A percentile compares a stretch with the other conserved stretches of the same genome.
Evolutionary conservation across 2,329 filamentous ascomycete species (phyloP).

Genomic region (Hypoxylon sp.): DNA sequence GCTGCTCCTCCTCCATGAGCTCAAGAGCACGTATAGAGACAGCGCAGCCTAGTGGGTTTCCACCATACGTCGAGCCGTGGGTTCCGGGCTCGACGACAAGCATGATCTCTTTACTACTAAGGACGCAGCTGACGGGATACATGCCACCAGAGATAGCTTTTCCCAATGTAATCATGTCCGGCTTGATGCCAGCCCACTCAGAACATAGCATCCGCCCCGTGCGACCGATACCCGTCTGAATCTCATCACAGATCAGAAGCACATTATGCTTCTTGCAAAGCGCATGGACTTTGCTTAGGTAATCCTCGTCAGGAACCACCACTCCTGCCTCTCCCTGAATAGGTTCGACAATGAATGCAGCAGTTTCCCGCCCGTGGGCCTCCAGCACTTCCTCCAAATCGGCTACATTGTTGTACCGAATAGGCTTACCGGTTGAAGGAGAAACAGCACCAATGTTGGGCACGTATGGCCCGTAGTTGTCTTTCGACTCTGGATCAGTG

Average conservation of each 20-base stretch:
- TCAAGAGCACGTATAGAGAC: conserved; percentile 96
- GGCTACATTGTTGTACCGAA: conserved; percentile 87
- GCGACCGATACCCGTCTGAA: conserved; percentile 96
- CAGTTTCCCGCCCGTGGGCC: conserved; percentile 85
- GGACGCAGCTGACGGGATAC: conserved; percentile 97
- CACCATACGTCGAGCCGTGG: conserved; percentile 98
- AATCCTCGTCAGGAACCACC: conserved; percentile 91
- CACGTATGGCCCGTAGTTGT: conserved; percentile 97
- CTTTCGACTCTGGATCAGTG: conserved; percentile 92
- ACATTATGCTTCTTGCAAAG: conserved; percentile 97
- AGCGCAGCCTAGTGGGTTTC: conserved; percentile 94
- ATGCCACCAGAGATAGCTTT: conserved; percentile 99
- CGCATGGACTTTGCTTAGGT: conserved; percentile 82
- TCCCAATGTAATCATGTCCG: conserved; percentile 92
- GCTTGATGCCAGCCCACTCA: conserved; percentile 95
- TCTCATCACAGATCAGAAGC: conserved; percentile 96
- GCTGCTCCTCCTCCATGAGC: conserved; percentile 90
- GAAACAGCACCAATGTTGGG: conserved; percentile 85
- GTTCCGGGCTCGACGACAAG: conserved; percentile 95
- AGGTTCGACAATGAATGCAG: conserved; percentile 94
- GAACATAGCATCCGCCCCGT: conserved; percentile 95
- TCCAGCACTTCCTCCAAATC: conserved; percentile 86
- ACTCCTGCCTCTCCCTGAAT: conserved; percentile 99
- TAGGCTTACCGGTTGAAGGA: conserved; percentile 81
- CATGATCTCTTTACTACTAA: conserved; percentile 92